Base-by-base conservation (phyloP, 495 filamentous ascomycete genomes). In the Penicillium cinerascens region DNA sequence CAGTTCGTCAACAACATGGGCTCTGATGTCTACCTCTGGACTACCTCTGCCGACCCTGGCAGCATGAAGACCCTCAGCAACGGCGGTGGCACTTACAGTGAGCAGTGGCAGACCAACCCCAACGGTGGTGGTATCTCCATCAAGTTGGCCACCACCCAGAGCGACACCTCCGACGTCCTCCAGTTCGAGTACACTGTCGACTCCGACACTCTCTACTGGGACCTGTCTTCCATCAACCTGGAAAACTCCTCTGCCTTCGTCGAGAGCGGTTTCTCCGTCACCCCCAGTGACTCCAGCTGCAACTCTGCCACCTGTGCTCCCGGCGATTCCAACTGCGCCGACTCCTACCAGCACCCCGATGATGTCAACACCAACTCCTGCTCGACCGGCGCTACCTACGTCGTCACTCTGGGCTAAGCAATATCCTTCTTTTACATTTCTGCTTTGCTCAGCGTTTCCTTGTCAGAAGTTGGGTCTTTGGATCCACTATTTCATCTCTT, bases 121-220 rank as follows among this genome's bases (percentile, higher is more conserved):
- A 64, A 74, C 55, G 74, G 72, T 42, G 74, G 74, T 35, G 74
- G 72, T 51, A 63, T 75, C 56, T 75, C 72, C 38, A 72, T 77
- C 68, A 77, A 77, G 71, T 59, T 77, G 47, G 72, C 74, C 42
- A 71, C 69, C 56, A 51, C 49, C 22, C 36, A 60, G 23, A 52
- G 47, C 49, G 52, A 66, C 29, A 33, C 29, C 49, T 56, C 60
- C 51, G 65, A 70, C 36, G 71, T 77, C n/a, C 68, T 77, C n/a
- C 74, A 77, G 45, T 66, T 66, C 52, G 63, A 66, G 44, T 66
- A 66, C 54, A 63, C 60, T 33, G 41, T 58, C 38, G 44, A 66
- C 37, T 44, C 26, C 0, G 56, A 60, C 11, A 63, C 40, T 9
- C 52, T 66, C n/a, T 66, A 45, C 63, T 66, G 63, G 63, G 63